Base-by-base conservation (phyloP, 805 yeast genomes). In the Brettanomyces anomalus region DNA sequence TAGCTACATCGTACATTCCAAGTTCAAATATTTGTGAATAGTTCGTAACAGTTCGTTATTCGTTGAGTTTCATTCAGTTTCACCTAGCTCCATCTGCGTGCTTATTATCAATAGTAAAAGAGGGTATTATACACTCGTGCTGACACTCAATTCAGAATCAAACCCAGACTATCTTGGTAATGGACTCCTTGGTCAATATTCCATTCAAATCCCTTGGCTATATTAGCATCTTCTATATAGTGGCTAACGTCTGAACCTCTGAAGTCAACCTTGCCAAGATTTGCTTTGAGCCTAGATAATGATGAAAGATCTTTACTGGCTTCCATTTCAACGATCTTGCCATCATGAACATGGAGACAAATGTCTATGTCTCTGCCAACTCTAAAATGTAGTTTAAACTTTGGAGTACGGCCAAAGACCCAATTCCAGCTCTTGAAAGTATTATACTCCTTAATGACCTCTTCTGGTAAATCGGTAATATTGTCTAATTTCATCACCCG, bases 391-490 rank as follows among this genome's bases (percentile, higher is more conserved):
- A 84, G 77, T 34, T 71, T 67, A 57, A 90, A 93, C 45, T 67
- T 70, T 0, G 97, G 96, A 0, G 96, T 82, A 17, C 71, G 66
- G 1, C 87, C 89, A 58, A 65, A 87, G 32, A 65, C 74, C 95
- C 96, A 89, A 2, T 74, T 65, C 84, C 93, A 82, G 17, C 69
- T 60, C 36, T 64, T 54, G 16, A 86, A 61, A 21, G 69, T 70
- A 0, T 60, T 45, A 28, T 68, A 67, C 0, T 65, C 63, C 2
- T 43, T 24, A 0, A 83, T 64, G 15, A 40, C 43, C 28, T 76
- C 77, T 1, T 50, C 16, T 0, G 67, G 68, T 10, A 64, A 42
- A 4, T 53, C 50, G 3, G 42, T 32, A 5, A 50, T 36, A 36
- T 52, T 49, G 18, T 59, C 60, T 3, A 64, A 18, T 18, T 50